phyloP scores from a whole-genome alignment of 2,329 filamentous ascomycete genomes.

The Paracorniculantispora psalliotae region DNA sequence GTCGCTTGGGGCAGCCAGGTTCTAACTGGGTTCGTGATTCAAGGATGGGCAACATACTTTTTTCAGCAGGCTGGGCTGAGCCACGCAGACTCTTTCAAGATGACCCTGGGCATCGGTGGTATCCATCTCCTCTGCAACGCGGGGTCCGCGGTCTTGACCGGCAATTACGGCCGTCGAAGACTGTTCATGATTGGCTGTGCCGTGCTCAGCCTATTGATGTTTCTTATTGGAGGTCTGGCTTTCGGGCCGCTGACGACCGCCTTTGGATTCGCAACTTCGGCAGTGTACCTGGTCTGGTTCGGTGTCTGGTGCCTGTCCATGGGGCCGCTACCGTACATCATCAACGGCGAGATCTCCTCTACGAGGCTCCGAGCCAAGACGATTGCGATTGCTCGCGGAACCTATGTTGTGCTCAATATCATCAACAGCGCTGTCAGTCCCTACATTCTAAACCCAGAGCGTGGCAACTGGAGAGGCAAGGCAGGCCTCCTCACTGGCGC shows the following conservation, averaged over 20 bases:
- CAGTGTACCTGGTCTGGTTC: slow-evolving; percentile 35
- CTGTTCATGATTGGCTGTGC: slow-evolving; percentile 32
- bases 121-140: slow-evolving; percentile 15
- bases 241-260: slow-evolving; percentile 18
- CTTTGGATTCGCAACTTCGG: slow-evolving; percentile 28
- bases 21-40: slow-evolving; percentile 26
- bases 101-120: slow-evolving; percentile 22
- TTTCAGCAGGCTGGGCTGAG: slow-evolving; percentile 28
- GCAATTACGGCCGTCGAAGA: slow-evolving; percentile 34
- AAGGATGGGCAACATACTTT: slow-evolving; percentile 25
- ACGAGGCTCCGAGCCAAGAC: slow-evolving; percentile 33
- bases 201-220: slow-evolving; percentile 26
- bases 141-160: slow-evolving; percentile 27
- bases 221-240: not conserved
- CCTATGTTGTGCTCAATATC: slow-evolving; percentile 14
- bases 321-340: slow-evolving; percentile 34
- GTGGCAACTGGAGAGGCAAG: slow-evolving; percentile 30
- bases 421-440: slow-evolving; percentile 18
- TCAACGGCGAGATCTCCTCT: slow-evolving; percentile 32
- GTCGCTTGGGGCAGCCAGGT: slow-evolving; percentile 29
- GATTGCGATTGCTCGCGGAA: slow-evolving; percentile 28
- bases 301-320: slow-evolving; percentile 32
- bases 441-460: slow-evolving; percentile 17
- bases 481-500: slow-evolving; percentile 16
- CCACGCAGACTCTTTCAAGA: slow-evolving; percentile 22